These are phyloP conservation scores for Bacidia rubella DNA, from an alignment of 495 filamentous ascomycete species.

Conservation along the genomic window DNA sequence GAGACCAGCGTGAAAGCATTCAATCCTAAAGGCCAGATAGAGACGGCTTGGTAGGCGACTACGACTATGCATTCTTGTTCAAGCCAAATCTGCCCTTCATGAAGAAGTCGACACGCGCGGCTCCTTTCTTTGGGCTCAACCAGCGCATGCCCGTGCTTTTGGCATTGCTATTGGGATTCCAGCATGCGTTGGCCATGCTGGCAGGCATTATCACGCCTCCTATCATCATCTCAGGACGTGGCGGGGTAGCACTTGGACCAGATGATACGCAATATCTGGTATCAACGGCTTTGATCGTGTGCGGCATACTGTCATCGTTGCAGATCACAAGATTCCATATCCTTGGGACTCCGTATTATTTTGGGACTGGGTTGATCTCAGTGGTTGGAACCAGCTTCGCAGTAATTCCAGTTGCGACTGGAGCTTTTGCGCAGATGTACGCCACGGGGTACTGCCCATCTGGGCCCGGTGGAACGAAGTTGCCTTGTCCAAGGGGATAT, in stretches of 20 bases:
- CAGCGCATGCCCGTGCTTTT: slow-evolving; percentile 71
- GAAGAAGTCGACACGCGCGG: slow-evolving; percentile 43
- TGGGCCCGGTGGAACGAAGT: slow-evolving; percentile 44
- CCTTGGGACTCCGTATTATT: slow-evolving; percentile 63
- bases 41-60: slow-evolving; percentile 68
- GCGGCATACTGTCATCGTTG: slow-evolving; percentile 61
- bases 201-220: slow-evolving; percentile 67
- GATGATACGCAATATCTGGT: slow-evolving; percentile 67
- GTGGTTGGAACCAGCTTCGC: slow-evolving; percentile 85
- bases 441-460: slow-evolving; percentile 60
- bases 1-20: not conserved
- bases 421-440: slow-evolving; percentile 77
- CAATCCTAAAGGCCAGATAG: not conserved
- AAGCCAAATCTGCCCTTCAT: slow-evolving; percentile 76
- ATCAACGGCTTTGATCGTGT: slow-evolving; percentile 78
- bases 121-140: slow-evolving; percentile 81
- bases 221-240: slow-evolving; percentile 54
- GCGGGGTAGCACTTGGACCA: slow-evolving; percentile 49
- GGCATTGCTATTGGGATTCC: slow-evolving; percentile 57
- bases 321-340: slow-evolving; percentile 83
- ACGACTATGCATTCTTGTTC: slow-evolving; percentile 74
- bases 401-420: slow-evolving; percentile 71
- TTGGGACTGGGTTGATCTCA: slow-evolving; percentile 80
- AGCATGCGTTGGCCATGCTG: slow-evolving; percentile 57
- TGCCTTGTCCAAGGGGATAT: slow-evolving; percentile 77